These are phyloP conservation scores for Aspergillus nanangensis DNA, from an alignment of 495 filamentous ascomycete species.

Conservation along the genomic window DNA sequence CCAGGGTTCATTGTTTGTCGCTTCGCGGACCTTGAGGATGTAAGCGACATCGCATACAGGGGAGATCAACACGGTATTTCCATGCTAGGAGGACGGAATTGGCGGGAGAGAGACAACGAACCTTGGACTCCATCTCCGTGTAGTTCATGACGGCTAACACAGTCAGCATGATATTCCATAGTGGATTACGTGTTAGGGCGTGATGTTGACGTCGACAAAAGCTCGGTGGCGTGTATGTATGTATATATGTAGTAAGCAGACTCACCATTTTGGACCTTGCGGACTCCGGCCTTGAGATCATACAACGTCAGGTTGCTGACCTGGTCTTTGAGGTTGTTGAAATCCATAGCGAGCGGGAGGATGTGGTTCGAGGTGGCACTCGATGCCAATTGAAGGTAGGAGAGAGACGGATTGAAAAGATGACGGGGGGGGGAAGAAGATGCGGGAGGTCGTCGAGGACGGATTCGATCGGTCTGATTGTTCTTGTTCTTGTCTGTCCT, in stretches of 20 bases:
- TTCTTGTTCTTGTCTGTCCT: no score
- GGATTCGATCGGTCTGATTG: conserved; percentile 17
- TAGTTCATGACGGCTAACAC: conserved; percentile 93
- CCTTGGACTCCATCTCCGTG: conserved; percentile 99
- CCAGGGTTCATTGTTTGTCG: conserved; percentile 98
- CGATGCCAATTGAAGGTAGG: conserved; percentile 12
- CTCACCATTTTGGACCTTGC: conserved; percentile 98
- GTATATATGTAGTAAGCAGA: background rate
- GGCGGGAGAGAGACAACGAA: conserved; percentile 31
- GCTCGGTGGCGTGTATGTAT: background rate
- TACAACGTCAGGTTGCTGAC: conserved; percentile 94
- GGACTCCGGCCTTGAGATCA: conserved; percentile 93
- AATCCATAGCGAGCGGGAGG: conserved; percentile 60
- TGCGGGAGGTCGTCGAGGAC: conserved; percentile 8
- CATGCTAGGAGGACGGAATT: background rate
- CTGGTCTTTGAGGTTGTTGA: conserved; percentile 77
- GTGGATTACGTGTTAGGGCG: no score
- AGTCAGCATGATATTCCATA: conserved; percentile 9
- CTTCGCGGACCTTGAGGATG: conserved; percentile 72
- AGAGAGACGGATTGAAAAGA: conserved; percentile 6
- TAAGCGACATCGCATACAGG: conserved; percentile 14
- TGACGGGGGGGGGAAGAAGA: conserved; percentile 14
- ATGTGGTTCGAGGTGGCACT: no score
- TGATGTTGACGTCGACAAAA: no score
- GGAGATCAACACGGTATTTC: background rate